A percentile compares a stretch with the other conserved stretches of the same genome.
phyloP scores from a whole-genome alignment of 352 stramenopile species.

The Phytophthora sansomeana region DNA sequence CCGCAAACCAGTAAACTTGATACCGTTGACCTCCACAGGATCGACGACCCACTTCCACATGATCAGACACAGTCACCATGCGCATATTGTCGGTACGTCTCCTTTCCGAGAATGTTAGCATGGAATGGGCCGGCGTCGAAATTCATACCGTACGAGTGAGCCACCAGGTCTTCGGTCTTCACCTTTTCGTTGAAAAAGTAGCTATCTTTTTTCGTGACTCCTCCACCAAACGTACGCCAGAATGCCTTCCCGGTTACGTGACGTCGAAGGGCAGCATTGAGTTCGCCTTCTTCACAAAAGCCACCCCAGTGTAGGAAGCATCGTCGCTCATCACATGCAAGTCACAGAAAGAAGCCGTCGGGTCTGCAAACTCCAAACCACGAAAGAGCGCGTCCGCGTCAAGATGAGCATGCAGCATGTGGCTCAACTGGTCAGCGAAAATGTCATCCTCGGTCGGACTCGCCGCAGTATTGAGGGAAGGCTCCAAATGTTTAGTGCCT shows the following conservation, averaged over 20 bases:
- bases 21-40: slow-evolving; percentile 45
- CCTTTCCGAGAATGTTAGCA: slow-evolving; percentile 50
- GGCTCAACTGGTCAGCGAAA: slow-evolving; percentile 37
- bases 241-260: slow-evolving; percentile 37
- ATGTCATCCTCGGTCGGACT: slow-evolving; percentile 35
- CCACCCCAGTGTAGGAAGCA: slow-evolving; percentile 27
- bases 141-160: slow-evolving; percentile 31
- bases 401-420: slow-evolving; percentile 24
- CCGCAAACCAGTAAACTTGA: slow-evolving; percentile 38
- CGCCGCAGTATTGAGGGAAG: neutral
- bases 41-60: slow-evolving; percentile 60
- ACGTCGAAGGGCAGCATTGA: slow-evolving; percentile 48
- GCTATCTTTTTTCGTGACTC: slow-evolving; percentile 35
- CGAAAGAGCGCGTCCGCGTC: slow-evolving; percentile 30
- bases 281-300: slow-evolving; percentile 43
- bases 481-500: slow-evolving; percentile 30
- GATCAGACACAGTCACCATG: slow-evolving; percentile 39
- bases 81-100: slow-evolving; percentile 52
- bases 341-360: slow-evolving; percentile 18
- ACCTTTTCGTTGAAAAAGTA: slow-evolving; percentile 40
- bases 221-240: slow-evolving; percentile 46
- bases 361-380: slow-evolving; percentile 21
- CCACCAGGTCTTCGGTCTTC: slow-evolving; percentile 32
- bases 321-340: slow-evolving; percentile 23
- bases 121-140: slow-evolving; percentile 32